Percentiles rank a stretch among this genome's conserved stretches.
Conservation (phyloP, 345 rosid species). For the Lumnitzera littorea region DNA sequence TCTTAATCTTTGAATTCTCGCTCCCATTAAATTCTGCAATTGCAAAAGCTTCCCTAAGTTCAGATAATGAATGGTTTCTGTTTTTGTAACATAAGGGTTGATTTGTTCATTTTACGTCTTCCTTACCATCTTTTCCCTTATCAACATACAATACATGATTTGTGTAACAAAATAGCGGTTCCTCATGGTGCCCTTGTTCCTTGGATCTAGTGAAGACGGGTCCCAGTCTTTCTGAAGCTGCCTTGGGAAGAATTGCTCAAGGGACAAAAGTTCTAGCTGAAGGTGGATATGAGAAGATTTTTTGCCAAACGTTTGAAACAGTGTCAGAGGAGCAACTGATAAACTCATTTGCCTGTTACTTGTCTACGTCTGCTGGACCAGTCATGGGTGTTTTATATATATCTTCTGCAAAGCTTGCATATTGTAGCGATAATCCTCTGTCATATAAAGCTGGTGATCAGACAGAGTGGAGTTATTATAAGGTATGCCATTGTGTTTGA, state of each 20-base stretch:
- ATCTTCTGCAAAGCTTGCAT: conserved; percentile 37
- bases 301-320: conserved; percentile 35
- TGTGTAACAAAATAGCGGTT: no score
- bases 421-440: conserved; percentile 36
- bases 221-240: conserved; percentile 41
- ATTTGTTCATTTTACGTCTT: not conserved
- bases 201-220: conserved; percentile 29
- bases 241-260: conserved; percentile 43
- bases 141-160: not conserved
- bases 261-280: conserved; percentile 36
- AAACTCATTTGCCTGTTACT: conserved; percentile 33
- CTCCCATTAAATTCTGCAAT: no score
- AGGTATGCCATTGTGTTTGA: conserved; percentile 14
- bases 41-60: no score
- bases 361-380: conserved; percentile 41
- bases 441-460: conserved; percentile 27
- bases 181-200: not conserved
- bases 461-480: conserved; percentile 38
- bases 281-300: conserved; percentile 41
- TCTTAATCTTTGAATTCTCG: no score
- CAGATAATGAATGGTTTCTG: no score
- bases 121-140: not conserved
- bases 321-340: conserved; percentile 31
- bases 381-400: conserved; percentile 36
- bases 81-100: no score